Percentiles rank a stretch among this genome's conserved stretches.
These are phyloP conservation scores for Aristolochia contorta DNA, from an alignment of 164 flowering plant genomes.

Conservation along the genomic window DNA sequence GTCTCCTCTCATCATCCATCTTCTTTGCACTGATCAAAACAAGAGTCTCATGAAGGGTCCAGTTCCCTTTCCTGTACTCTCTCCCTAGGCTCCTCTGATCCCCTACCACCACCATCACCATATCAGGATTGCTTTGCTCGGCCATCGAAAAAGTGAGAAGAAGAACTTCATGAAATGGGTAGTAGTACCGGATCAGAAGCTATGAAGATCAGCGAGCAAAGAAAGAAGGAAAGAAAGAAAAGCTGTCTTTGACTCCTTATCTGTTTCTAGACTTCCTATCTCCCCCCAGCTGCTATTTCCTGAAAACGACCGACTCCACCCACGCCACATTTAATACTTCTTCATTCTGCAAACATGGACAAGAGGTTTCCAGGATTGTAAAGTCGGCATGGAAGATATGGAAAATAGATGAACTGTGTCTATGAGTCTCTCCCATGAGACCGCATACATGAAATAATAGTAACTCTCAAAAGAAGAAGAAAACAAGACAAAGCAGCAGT, in stretches of 20 bases:
- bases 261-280: background rate
- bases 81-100: constrained; percentile 17
- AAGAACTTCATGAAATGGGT: background rate
- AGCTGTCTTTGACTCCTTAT: background rate
- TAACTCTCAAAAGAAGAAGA: no score
- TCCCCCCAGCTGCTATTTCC: background rate
- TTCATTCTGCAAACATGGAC: background rate
- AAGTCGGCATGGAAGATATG: background rate
- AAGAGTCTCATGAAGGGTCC: constrained; percentile 67
- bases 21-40: constrained; percentile 65
- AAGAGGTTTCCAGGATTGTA: background rate
- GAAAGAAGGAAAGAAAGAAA: background rate
- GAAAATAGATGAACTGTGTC: no score
- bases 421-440: background rate
- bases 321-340: no score
- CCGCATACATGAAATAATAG: background rate
- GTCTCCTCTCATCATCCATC: constrained; percentile 70
- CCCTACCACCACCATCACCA: constrained; percentile 2
- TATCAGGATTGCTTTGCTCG: constrained; percentile 19
- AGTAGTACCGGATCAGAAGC: background rate
- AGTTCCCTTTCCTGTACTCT: constrained; percentile 82
- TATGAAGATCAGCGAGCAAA: background rate
- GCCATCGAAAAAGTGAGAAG: constrained; percentile 16
- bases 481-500: no score
- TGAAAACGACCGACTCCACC: background rate